phyloP scores from a whole-genome alignment of 2,329 filamentous ascomycete genomes.

The Xylariaceae sp. region DNA sequence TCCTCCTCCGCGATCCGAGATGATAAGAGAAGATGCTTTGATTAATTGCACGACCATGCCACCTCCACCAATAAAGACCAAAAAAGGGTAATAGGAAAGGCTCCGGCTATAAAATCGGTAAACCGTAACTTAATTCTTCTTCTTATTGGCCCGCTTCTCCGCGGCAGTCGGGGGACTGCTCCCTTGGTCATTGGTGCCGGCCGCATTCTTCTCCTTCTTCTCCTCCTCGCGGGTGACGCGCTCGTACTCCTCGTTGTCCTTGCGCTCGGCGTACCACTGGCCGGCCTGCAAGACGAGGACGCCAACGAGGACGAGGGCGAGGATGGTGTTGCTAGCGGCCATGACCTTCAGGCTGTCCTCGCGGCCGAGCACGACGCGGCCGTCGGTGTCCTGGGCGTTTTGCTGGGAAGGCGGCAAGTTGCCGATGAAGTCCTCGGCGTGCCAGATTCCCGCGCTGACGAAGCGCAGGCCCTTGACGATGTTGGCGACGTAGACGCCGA shows the following conservation, averaged over 20 bases:
- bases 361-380: conserved; percentile 71
- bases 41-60: not conserved
- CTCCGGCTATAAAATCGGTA: not conserved
- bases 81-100: not conserved
- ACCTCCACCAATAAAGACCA: not conserved
- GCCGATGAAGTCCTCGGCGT: conserved; percentile 42
- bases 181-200: not conserved
- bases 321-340: conserved; percentile 93
- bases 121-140: conserved; percentile 35
- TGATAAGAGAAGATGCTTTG: not conserved
- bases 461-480: conserved; percentile 93
- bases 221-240: conserved; percentile 56
- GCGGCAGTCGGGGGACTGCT: conserved; percentile 26
- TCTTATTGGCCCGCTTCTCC: conserved; percentile 42
- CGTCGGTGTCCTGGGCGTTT: conserved; percentile 52
- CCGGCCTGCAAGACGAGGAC: conserved; percentile 93
- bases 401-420: conserved; percentile 32
- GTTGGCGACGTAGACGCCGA: conserved; percentile 93
- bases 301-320: conserved; percentile 89
- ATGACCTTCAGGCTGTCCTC: conserved; percentile 93
- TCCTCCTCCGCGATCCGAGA: not conserved
- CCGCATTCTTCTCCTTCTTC: conserved; percentile 37
- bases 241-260: conserved; percentile 81
- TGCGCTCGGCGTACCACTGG: conserved; percentile 97
- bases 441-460: conserved; percentile 74